phyloP scores from a whole-genome alignment of 1,284 basidiomycete species.

The Grifola frondosa region DNA sequence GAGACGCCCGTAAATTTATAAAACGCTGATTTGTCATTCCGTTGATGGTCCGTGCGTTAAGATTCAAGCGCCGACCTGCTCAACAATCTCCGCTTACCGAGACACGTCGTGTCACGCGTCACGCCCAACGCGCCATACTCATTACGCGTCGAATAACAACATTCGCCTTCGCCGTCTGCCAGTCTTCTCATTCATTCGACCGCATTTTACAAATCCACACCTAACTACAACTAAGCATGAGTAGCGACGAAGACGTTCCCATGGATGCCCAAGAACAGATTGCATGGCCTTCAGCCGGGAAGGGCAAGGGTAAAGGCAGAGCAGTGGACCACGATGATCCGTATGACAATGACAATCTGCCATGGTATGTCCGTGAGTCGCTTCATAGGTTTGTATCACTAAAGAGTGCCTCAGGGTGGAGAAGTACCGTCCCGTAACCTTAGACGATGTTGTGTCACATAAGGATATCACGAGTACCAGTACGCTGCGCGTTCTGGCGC shows the following conservation, averaged over 20 bases:
- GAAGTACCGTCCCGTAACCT: conserved; percentile 86
- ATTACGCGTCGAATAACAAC: too few species aligned
- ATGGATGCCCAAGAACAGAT: conserved; percentile 50
- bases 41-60: conserved; percentile 48
- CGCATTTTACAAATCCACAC: too few species aligned
- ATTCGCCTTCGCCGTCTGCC: too few species aligned
- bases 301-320: conserved; percentile 68
- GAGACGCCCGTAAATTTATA: conserved; percentile 14
- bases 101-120: conserved; percentile 24
- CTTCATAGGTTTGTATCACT: background rate
- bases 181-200: too few species aligned
- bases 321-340: conserved; percentile 42
- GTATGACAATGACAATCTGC: conserved; percentile 62
- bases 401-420: conserved; percentile 71
- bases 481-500: conserved; percentile 38
- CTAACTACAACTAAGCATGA: conserved; percentile 47
- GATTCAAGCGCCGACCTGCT: conserved; percentile 15
- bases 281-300: conserved; percentile 22
- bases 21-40: conserved; percentile 25
- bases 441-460: conserved; percentile 93
- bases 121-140: conserved; percentile 14
- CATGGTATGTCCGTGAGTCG: conserved; percentile 53
- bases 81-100: conserved; percentile 20
- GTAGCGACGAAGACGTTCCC: conserved; percentile 54
- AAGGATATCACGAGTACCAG: conserved; percentile 92